phyloP scores from a whole-genome alignment of 306 rosid species.

The Morella rubra region DNA sequence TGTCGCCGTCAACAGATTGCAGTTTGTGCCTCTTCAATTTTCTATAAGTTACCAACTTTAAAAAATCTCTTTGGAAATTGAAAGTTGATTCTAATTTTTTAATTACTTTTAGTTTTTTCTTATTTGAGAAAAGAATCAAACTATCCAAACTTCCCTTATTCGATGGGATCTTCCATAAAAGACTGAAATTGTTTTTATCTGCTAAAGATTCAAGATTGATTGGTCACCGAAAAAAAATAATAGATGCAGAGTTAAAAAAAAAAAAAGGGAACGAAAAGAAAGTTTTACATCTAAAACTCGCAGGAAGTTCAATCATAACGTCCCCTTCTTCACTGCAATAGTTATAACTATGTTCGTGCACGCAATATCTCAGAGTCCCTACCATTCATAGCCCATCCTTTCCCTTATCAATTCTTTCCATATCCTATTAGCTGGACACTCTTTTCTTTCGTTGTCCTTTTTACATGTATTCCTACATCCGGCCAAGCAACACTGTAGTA shows the following conservation, averaged over 20 bases:
- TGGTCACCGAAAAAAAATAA: background rate
- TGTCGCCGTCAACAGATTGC: too few relatives aligned
- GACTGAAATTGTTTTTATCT: too few relatives aligned
- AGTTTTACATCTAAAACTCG: background rate
- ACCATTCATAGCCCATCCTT: background rate
- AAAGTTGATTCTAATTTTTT: too few relatives aligned
- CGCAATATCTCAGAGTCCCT: background rate
- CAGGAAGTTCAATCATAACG: background rate
- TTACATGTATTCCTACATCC: too few relatives aligned
- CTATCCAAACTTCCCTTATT: background rate
- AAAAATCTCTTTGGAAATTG: too few relatives aligned
- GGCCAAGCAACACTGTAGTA: too few relatives aligned
- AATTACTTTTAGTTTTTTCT: background rate
- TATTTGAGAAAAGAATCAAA: background rate
- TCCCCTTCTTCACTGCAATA: background rate
- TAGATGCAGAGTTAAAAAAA: too few relatives aligned
- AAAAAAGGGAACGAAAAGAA: too few relatives aligned
- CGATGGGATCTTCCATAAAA: background rate
- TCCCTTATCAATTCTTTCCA: background rate
- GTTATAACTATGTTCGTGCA: background rate
- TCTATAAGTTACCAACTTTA: too few relatives aligned
- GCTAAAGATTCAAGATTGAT: background rate
- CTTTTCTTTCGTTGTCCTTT: background rate
- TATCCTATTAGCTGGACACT: background rate
- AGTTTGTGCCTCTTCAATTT: too few relatives aligned